Evolutionary conservation across 805 yeast species (phyloP).

Genomic region (Barnettozyma californica): DNA sequence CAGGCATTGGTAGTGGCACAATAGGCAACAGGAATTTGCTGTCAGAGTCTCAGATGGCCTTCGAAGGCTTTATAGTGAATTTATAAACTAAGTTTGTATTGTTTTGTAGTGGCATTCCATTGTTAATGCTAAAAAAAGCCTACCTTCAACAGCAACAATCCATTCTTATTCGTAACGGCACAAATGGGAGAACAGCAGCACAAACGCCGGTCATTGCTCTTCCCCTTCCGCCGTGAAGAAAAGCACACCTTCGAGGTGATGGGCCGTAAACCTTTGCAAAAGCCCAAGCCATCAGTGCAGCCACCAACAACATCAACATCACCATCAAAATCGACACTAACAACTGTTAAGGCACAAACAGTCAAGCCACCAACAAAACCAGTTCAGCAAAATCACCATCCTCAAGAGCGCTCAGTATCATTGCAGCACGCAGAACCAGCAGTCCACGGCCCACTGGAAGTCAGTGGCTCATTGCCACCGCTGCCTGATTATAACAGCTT

Average conservation of each 20-base stretch:
- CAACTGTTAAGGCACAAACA: neutral
- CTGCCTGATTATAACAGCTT: constrained; percentile 24
- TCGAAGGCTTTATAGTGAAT: neutral
- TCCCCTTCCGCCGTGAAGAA: constrained; percentile 15
- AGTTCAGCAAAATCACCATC: neutral
- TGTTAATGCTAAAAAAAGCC: neutral
- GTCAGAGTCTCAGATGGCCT: neutral
- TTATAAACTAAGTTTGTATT: neutral
- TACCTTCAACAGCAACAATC: neutral
- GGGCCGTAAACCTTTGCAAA: constrained; percentile 1
- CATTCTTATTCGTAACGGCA: neutral
- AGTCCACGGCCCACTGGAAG: constrained; percentile 11
- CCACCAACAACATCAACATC: neutral
- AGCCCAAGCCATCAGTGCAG: constrained; percentile 7
- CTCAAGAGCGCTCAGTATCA: neutral
- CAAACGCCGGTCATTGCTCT: constrained; percentile 23
- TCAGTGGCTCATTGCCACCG: constrained; percentile 20
- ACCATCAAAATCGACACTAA: neutral
- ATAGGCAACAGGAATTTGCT: neutral
- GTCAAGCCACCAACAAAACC: neutral
- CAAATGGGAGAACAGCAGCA: constrained; percentile 2
- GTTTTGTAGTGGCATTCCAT: neutral
- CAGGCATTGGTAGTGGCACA: constrained; percentile 6
- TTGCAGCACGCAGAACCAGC: neutral
- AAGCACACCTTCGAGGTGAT: constrained; percentile 1